Evolutionary conservation across 2,329 filamentous ascomycete genomes (phyloP).

Genomic region (Aspergillus pseudoglaucus): DNA sequence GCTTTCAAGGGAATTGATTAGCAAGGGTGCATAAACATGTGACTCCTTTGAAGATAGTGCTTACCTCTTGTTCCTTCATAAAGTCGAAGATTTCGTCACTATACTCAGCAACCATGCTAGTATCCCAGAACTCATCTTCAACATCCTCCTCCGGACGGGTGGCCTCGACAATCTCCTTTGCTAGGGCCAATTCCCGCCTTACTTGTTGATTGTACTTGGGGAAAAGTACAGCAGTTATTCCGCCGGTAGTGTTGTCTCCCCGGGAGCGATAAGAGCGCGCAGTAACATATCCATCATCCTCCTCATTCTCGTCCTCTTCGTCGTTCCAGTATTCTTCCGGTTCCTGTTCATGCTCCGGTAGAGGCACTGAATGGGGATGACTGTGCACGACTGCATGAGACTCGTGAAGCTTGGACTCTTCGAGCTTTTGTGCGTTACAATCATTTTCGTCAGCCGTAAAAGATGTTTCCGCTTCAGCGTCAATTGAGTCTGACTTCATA

Average conservation of each 20-base stretch:
- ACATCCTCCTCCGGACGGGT: constrained; percentile 65
- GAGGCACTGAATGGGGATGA: not conserved
- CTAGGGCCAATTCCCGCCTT: constrained; percentile 64
- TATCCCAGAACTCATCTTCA: constrained; percentile 86
- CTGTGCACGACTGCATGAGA: not conserved
- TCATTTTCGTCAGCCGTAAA: constrained; percentile 19
- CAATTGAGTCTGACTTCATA: constrained; percentile 21
- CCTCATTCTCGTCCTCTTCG: constrained; percentile 67
- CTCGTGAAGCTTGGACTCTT: constrained; percentile 8
- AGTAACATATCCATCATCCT: constrained; percentile 65
- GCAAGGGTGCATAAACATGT: constrained; percentile 3
- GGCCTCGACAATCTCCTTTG: constrained; percentile 60
- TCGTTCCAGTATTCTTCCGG: constrained; percentile 70
- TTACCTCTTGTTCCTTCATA: constrained; percentile 81
- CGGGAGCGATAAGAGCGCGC: constrained; percentile 72
- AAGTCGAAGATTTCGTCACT: constrained; percentile 92
- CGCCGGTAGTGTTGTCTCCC: constrained; percentile 64
- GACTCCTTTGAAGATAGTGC: constrained; percentile 14
- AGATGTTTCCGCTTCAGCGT: constrained; percentile 21
- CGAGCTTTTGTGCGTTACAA: constrained; percentile 16
- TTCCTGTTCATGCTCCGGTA: constrained; percentile 28
- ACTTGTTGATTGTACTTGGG: constrained; percentile 65
- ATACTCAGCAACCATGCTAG: constrained; percentile 97
- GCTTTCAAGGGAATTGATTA: constrained; percentile 41
- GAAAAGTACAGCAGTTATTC: constrained; percentile 59